Evolutionary conservation across 2,329 filamentous ascomycete genomes (phyloP).

Genomic region (Neopestalotiopsis rosae): DNA sequence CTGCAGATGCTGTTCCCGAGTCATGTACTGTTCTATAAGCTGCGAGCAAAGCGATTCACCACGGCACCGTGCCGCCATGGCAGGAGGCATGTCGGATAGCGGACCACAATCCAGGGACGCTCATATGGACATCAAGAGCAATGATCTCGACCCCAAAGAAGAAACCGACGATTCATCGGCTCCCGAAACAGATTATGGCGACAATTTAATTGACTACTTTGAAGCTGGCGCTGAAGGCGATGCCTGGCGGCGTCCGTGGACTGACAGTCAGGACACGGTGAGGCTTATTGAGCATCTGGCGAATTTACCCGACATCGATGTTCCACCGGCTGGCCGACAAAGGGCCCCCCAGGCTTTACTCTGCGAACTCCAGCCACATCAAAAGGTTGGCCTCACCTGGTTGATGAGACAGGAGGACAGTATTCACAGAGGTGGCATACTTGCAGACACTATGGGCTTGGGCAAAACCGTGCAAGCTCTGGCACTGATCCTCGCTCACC

Average conservation of each 20-base stretch:
- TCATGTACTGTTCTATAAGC: too few relatives aligned
- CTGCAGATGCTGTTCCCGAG: too few relatives aligned
- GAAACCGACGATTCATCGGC: background rate
- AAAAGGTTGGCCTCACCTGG: constrained; percentile 35
- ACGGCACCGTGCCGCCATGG: too few relatives aligned
- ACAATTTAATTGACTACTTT: background rate
- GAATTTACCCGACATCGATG: constrained; percentile 21
- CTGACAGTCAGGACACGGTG: background rate
- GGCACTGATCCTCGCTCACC: constrained; percentile 33
- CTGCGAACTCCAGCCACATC: constrained; percentile 32
- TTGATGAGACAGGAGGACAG: constrained; percentile 34
- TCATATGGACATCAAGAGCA: too few relatives aligned
- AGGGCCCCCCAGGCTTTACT: constrained; percentile 27
- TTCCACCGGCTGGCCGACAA: constrained; percentile 23
- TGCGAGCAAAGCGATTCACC: too few relatives aligned
- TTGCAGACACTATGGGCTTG: constrained; percentile 37
- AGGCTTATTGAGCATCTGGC: constrained; percentile 2
- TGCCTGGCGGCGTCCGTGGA: background rate
- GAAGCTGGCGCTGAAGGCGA: background rate
- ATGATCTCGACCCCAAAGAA: background rate
- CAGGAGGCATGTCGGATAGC: too few relatives aligned
- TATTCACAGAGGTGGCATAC: constrained; percentile 31
- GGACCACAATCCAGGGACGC: too few relatives aligned
- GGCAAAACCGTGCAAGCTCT: constrained; percentile 38
- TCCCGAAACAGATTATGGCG: background rate